A percentile compares a stretch with the other conserved stretches of the same genome.
Evolutionary conservation across 352 stramenopile genomes (phyloP).

Genomic region (Pelagophyceae sp.): DNA sequence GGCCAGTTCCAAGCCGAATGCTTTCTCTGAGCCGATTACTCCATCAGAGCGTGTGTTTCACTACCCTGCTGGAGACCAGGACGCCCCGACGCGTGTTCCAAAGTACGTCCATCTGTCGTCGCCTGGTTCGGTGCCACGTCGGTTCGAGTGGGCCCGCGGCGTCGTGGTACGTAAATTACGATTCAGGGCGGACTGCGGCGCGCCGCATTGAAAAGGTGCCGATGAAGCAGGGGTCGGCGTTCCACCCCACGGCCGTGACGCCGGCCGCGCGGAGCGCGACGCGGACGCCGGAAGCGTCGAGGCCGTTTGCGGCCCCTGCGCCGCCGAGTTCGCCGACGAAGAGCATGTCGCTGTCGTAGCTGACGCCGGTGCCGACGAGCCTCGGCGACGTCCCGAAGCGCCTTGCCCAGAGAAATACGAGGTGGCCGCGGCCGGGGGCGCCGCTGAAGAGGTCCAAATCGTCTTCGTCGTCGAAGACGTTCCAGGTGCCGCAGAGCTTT

Average conservation of each 20-base stretch:
- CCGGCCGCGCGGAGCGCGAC: background rate
- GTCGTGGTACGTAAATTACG: too few species aligned
- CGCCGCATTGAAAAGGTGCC: background rate
- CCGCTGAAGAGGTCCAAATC: background rate
- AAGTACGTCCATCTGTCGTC: too few species aligned
- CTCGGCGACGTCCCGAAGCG: background rate
- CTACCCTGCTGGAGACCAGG: too few species aligned
- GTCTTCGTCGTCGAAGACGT: background rate
- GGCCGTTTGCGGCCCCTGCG: too few species aligned
- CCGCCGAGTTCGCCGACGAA: background rate
- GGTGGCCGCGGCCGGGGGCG: background rate
- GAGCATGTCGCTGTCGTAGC: background rate
- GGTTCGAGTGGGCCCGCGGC: too few species aligned
- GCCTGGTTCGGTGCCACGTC: too few species aligned
- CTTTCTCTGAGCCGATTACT: too few species aligned
- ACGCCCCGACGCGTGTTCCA: too few species aligned
- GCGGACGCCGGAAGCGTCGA: too few species aligned
- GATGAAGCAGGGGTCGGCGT: background rate
- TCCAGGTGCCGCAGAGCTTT: background rate
- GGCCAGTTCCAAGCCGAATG: too few species aligned
- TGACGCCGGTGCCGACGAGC: background rate
- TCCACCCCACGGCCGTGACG: background rate
- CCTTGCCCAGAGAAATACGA: background rate
- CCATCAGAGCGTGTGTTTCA: too few species aligned
- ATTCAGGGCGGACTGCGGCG: too few species aligned